Evolutionary conservation across 2,329 filamentous ascomycete species (phyloP), one percentile per base, ranked within the genome.

Genomic region (Trichoderma aggressivum): DNA sequence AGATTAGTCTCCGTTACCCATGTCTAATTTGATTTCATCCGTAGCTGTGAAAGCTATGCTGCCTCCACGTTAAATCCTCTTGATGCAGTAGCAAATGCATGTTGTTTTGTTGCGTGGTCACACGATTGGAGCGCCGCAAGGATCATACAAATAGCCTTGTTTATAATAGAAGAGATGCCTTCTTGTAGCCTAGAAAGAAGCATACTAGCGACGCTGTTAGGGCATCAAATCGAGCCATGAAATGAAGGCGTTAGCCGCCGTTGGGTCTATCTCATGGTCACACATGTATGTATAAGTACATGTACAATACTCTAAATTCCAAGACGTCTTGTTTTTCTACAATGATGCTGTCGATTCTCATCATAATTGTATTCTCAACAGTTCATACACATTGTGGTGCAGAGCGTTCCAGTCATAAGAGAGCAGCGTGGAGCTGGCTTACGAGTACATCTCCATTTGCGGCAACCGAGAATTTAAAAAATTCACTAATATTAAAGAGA

Each of bases 151-250:
- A 28, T 28, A 28, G 26, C 26, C 36, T 39, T 1, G 36, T 39
- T 39, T 2, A 18, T n/a, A 4, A 43, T 1, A n/a, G 4, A 43
- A 0, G 39, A 0, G 39, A 0, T 2, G 39, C 3, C 7, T 2
- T 43, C 18, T 4, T 43, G 39, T 5, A 1, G 7, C 39, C 39
- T 43, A n/a, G 7, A 10, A n/a, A 43, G n/a, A 43, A n/a, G 39
- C 2, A 43, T 3, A 43, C 3, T 3, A 43, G 7, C 39, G 7
- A 16, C 39, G 39, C 39, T 1, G 39, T 0, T 1, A 0, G 39
- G 39, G 39, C 39, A n/a, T n/a, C 39, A 5, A 43, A 1, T 1
- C 1, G 39, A 43, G 39, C 39, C n/a, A 43, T 43, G 7, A 43
- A 10, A n/a, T 43, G 39, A 10, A 43, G 39, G 39, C 16, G 39